Conservation (phyloP, 768 basidiomycete species). For the Bullera alba region DNA sequence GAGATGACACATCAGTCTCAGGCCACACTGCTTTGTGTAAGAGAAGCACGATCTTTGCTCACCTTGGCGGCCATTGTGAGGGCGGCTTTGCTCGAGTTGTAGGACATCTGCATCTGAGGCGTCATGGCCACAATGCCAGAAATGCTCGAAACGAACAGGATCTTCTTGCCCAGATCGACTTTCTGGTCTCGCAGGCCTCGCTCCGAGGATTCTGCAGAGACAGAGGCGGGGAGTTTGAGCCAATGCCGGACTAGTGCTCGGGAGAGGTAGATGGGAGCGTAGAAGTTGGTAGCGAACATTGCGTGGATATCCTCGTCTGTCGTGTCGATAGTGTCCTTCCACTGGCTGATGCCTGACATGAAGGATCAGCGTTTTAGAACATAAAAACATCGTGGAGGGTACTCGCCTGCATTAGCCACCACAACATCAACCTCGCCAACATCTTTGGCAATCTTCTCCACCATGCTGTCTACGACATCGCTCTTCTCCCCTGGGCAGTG, state of each 20-base stretch:
- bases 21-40: neutral
- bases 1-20: neutral
- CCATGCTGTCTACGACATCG: constrained; percentile 23
- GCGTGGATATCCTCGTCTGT: constrained; percentile 18
- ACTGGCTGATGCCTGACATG: constrained; percentile 26
- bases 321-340: constrained; percentile 30
- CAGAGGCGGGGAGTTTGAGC: constrained; percentile 24
- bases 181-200: constrained; percentile 5
- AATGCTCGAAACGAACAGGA: constrained; percentile 42
- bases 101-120: constrained; percentile 43
- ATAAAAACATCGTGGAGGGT: too few species aligned
- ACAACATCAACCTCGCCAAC: constrained; percentile 43
- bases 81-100: constrained; percentile 39
- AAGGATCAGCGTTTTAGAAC: neutral
- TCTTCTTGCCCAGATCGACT: constrained; percentile 33
- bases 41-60: neutral
- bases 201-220: constrained; percentile 4
- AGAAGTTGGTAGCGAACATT: constrained; percentile 29
- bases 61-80: constrained; percentile 41
- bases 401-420: constrained; percentile 41
- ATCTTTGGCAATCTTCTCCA: constrained; percentile 25
- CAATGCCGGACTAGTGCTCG: constrained; percentile 38
- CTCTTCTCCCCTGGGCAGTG: constrained; percentile 35
- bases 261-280: constrained; percentile 40
- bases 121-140: constrained; percentile 41